phyloP scores from a whole-genome alignment of 1,284 basidiomycete genomes.

The Cystobasidiaceae sp. region DNA sequence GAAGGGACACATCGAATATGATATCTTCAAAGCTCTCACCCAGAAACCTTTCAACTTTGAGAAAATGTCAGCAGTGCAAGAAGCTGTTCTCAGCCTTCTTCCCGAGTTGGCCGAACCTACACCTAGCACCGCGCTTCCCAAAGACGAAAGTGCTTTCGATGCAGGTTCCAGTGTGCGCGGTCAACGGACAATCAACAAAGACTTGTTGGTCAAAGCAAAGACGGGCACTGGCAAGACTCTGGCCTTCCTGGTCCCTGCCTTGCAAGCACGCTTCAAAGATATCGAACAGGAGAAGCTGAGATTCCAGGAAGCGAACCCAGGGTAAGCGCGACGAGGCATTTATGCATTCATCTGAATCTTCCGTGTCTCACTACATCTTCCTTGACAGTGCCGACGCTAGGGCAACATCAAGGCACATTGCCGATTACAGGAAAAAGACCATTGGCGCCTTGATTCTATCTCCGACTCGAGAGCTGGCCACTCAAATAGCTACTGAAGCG shows the following conservation, averaged over 20 bases:
- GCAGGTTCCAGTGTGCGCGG: not conserved
- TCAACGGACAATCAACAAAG: not conserved
- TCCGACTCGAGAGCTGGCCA: slow-evolving; percentile 89
- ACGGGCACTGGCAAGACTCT: slow-evolving; percentile 92
- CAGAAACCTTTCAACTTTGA: slow-evolving; percentile 64
- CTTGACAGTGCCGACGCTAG: slow-evolving; percentile 13
- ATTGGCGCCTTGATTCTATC: slow-evolving; percentile 81
- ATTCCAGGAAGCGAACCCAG: slow-evolving; percentile 44
- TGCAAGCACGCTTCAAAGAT: slow-evolving; percentile 54
- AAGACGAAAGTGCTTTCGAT: slow-evolving; percentile 43
- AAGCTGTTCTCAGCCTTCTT: slow-evolving; percentile 61
- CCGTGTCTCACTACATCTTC: not conserved
- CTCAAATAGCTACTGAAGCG: slow-evolving; percentile 86
- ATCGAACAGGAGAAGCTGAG: slow-evolving; percentile 39
- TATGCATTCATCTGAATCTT: not conserved
- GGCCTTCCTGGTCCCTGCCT: slow-evolving; percentile 80
- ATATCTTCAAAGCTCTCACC: slow-evolving; percentile 43
- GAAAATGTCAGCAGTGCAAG: slow-evolving; percentile 79
- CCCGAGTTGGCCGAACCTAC: slow-evolving; percentile 49
- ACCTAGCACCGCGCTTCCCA: not conserved
- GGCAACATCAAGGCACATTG: slow-evolving; percentile 34
- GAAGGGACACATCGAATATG: slow-evolving; percentile 6
- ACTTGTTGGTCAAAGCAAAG: slow-evolving; percentile 68
- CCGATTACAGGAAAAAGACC: slow-evolving; percentile 41
- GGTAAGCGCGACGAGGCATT: slow-evolving; percentile 2